These are phyloP conservation scores for Pythium oligandrum DNA, from an alignment of 352 stramenopile species.

Conservation along the genomic window DNA sequence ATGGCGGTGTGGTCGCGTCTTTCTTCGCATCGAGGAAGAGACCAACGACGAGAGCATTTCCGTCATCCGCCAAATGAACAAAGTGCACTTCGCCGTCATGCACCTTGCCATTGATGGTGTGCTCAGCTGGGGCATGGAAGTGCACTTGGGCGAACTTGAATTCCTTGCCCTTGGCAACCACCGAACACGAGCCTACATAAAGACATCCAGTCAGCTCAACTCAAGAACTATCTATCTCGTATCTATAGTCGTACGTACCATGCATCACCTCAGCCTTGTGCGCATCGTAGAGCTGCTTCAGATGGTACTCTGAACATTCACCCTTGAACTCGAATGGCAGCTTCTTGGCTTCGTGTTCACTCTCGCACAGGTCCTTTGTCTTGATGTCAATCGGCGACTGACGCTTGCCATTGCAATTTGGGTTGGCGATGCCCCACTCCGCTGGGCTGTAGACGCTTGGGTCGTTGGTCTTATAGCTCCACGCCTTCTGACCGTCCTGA, in stretches of 20 bases:
- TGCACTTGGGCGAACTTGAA: constrained; percentile 29
- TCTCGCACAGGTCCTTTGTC: constrained; percentile 5
- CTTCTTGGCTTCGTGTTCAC: not conserved
- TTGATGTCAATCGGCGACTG: constrained; percentile 29
- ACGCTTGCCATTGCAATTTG: constrained; percentile 20
- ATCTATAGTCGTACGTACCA: no score
- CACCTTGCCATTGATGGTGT: constrained; percentile 33
- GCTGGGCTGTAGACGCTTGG: constrained; percentile 10
- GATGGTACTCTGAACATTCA: constrained; percentile 10
- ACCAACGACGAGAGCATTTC: constrained; percentile 17
- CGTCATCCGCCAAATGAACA: constrained; percentile 23
- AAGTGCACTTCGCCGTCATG: constrained; percentile 36
- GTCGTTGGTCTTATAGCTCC: constrained; percentile 20
- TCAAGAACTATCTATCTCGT: no score
- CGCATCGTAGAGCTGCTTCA: constrained; percentile 17
- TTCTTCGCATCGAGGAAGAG: constrained; percentile 17
- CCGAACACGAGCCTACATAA: constrained; percentile 10
- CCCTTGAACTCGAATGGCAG: constrained; percentile 13
- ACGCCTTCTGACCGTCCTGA: constrained; percentile 4
- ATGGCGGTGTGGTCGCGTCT: constrained; percentile 8
- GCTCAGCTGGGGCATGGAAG: constrained; percentile 30
- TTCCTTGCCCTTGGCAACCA: constrained; percentile 10
- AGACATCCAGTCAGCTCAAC: no score
- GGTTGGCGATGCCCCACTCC: constrained; percentile 15
- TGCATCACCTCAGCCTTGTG: constrained; percentile 9